Percentiles rank a stretch among this genome's conserved stretches.
These are phyloP conservation scores for Bretziella fagacearum DNA, from an alignment of 2,329 filamentous ascomycete genomes.

Conservation along the genomic window DNA sequence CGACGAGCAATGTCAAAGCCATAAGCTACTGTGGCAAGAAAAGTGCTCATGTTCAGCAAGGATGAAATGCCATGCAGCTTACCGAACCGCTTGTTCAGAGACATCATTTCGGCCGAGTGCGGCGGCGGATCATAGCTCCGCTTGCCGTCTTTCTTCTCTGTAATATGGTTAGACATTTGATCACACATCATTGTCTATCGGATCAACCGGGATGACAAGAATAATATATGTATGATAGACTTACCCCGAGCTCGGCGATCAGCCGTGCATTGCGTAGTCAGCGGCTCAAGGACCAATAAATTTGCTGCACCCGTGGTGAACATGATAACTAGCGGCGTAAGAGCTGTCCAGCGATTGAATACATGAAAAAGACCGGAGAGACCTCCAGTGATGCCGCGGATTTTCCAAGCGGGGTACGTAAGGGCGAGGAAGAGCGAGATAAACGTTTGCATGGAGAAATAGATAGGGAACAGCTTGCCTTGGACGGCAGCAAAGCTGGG, in stretches of 20 bases:
- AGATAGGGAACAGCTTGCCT: slow-evolving; percentile 66
- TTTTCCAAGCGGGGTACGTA: slow-evolving; percentile 55
- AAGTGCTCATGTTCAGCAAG: slow-evolving; percentile 55
- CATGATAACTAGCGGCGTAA: slow-evolving; percentile 52
- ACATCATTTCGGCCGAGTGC: slow-evolving; percentile 70
- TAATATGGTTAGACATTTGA: slow-evolving; percentile 1
- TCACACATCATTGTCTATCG: too few species aligned
- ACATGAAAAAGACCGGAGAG: slow-evolving; percentile 40
- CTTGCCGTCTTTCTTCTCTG: slow-evolving; percentile 78
- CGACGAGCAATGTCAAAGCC: slow-evolving; percentile 55
- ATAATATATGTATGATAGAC: slow-evolving; percentile 17
- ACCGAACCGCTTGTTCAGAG: slow-evolving; percentile 62
- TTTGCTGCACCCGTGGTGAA: slow-evolving; percentile 58
- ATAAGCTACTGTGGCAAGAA: slow-evolving; percentile 58
- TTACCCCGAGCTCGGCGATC: slow-evolving; percentile 64
- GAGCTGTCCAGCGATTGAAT: slow-evolving; percentile 43
- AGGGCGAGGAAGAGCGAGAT: slow-evolving; percentile 57
- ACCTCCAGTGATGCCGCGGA: slow-evolving; percentile 27
- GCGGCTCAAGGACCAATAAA: slow-evolving; percentile 52
- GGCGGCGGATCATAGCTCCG: slow-evolving; percentile 63
- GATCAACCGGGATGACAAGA: too few species aligned
- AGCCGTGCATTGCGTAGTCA: slow-evolving; percentile 57
- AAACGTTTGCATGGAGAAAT: slow-evolving; percentile 69
- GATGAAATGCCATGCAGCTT: slow-evolving; percentile 68
- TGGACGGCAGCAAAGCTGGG: slow-evolving; percentile 71